Evolutionary conservation across 2,329 filamentous ascomycete genomes (phyloP), one percentile per base, ranked within the genome.

Genomic region (Beauveria scarabaeidicola): DNA sequence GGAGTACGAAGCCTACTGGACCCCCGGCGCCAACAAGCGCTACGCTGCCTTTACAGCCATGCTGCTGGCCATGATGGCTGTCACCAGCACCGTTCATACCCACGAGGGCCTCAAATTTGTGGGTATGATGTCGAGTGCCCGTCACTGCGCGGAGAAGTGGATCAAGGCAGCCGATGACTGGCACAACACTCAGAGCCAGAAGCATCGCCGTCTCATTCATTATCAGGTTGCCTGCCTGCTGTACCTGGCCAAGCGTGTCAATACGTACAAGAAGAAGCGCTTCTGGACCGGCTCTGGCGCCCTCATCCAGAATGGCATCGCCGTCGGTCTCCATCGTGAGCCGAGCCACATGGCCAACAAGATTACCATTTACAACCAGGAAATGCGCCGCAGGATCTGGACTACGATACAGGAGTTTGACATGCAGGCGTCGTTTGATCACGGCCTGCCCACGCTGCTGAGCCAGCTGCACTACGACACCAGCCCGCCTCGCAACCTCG

Each of bases 251-350:
- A 85, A 85, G 74, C 75, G 81, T 32, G 79, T 85, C 63, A 86
- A 86, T 69, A 81, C 79, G 2, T 78, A 85, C 63, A 84, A 85
- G 74, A 85, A 85, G 77, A 85, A 85, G 75, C 76, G 81, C 13
- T 85, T 83, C 69, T 85, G 82, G 82, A 82, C 80, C 17, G 75
- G 77, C 43, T 75, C 82, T 1, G 81, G 82, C 0, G 74, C 78
- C 5, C 73, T 85, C 59, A 77, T 84, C 15, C 81, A 82, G 52
- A 80, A 85, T 55, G 81, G 79, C 58, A 79, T 85, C 60, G 78
- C 79, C 2, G 78, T 85, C 32, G 82, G 82, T 17, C 73, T 86
- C 51, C 83, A 86, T 64, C 79, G 80, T 19, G 83, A 85, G 66
- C 81, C 82, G 3, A 79, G 79, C 64, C 76, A 79, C 61, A 80